Evolutionary conservation across 2,329 filamentous ascomycete species (phyloP).

Genomic region (Alternaria arbusti): DNA sequence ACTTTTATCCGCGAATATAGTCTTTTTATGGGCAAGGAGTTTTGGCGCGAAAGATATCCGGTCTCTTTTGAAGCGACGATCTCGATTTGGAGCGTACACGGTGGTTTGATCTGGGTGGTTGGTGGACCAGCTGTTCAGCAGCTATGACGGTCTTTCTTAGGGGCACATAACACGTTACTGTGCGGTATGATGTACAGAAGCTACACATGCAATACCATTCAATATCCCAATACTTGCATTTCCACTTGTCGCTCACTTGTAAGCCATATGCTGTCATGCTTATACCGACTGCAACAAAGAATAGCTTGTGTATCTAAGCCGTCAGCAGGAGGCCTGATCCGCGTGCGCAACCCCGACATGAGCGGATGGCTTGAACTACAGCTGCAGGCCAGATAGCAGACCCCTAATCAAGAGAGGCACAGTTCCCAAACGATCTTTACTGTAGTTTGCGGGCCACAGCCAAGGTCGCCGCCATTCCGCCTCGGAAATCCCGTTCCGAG

Average conservation of each 20-base stretch:
- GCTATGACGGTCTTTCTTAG: not conserved
- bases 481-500: constrained; percentile 4
- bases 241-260: not conserved
- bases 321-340: not conserved
- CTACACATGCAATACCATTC: not conserved
- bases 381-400: not conserved
- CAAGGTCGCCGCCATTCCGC: not conserved
- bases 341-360: not conserved
- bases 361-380: not conserved
- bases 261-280: not conserved
- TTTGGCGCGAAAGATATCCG: constrained; percentile 30
- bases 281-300: not conserved
- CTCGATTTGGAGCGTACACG: constrained; percentile 7
- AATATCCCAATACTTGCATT: not conserved
- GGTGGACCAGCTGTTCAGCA: not conserved
- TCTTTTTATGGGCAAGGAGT: constrained; percentile 18
- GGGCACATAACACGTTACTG: not conserved
- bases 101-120: not conserved
- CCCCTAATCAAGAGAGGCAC: not conserved
- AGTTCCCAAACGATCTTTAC: not conserved
- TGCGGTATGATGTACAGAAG: not conserved
- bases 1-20: constrained; percentile 6
- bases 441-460: not conserved
- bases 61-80: constrained; percentile 6
- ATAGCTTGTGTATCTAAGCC: not conserved